Evolutionary conservation across 2,329 filamentous ascomycete species (phyloP).

Genomic region (Chaetomium strumarium): DNA sequence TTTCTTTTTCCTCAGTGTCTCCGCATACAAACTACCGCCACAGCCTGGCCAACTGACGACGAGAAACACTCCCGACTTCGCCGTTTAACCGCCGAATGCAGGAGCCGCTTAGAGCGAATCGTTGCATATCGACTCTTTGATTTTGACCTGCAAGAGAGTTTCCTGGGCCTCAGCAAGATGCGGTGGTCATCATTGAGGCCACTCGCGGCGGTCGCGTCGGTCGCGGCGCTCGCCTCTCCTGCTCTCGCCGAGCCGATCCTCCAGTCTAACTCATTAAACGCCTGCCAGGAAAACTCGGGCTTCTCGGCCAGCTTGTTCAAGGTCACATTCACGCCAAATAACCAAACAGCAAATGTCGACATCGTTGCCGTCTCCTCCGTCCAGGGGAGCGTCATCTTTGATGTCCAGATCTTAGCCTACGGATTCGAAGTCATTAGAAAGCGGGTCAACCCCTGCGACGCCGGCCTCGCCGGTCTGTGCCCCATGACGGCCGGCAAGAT

Average conservation of each 20-base stretch:
- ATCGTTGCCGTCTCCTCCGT: slow-evolving; percentile 79
- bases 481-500: slow-evolving; percentile 86
- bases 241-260: slow-evolving; percentile 54
- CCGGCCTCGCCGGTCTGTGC: slow-evolving; percentile 68
- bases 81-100: background rate
- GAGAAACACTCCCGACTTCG: background rate
- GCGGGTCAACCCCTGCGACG: slow-evolving; percentile 69
- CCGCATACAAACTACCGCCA: background rate
- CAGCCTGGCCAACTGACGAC: background rate
- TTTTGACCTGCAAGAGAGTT: background rate
- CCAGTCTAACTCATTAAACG: slow-evolving; percentile 74
- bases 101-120: background rate
- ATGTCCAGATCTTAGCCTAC: slow-evolving; percentile 73
- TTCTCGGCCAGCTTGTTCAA: slow-evolving; percentile 89
- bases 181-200: slow-evolving; percentile 41
- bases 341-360: slow-evolving; percentile 65
- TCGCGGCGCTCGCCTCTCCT: slow-evolving; percentile 40
- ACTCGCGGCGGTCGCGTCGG: slow-evolving; percentile 40
- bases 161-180: slow-evolving; percentile 34
- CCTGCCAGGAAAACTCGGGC: slow-evolving; percentile 76
- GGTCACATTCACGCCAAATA: slow-evolving; percentile 70
- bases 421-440: slow-evolving; percentile 66
- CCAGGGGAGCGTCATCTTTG: slow-evolving; percentile 72
- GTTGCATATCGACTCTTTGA: background rate
- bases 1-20: background rate